A percentile compares a stretch with the other conserved stretches of the same genome.
These are phyloP conservation scores for Candida glucosophila DNA, from an alignment of 1,139 yeast genomes.

Conservation along the genomic window DNA sequence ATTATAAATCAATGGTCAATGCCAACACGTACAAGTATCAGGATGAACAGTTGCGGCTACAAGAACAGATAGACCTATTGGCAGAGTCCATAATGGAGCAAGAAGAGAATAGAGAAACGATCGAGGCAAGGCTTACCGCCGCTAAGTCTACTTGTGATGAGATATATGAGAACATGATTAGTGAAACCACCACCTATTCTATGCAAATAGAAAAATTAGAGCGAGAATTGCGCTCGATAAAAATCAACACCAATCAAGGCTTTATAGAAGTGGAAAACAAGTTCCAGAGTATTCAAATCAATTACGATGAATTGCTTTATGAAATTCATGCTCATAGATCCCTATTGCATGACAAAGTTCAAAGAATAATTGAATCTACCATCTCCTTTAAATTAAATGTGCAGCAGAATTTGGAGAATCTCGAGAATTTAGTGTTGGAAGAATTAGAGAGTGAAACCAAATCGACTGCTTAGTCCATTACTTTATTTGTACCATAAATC, in stretches of 20 bases:
- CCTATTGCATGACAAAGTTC: constrained; percentile 44
- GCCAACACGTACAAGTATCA: constrained; percentile 44
- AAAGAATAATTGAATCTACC: constrained; percentile 48
- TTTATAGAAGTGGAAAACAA: constrained; percentile 48
- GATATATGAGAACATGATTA: constrained; percentile 46
- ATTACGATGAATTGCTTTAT: constrained; percentile 43
- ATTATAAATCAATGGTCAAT: constrained; percentile 41
- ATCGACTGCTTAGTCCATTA: constrained; percentile 4
- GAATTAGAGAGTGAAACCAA: constrained; percentile 23
- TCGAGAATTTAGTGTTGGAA: constrained; percentile 37
- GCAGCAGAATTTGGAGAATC: constrained; percentile 49
- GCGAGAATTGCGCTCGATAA: constrained; percentile 49
- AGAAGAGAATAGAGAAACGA: constrained; percentile 48
- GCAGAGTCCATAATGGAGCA: constrained; percentile 49
- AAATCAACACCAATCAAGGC: constrained; percentile 46
- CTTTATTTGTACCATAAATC: constrained; percentile 4
- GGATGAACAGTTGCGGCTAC: constrained; percentile 51
- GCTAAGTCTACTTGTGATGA: constrained; percentile 51
- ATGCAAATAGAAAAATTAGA: constrained; percentile 62
- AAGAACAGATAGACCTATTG: constrained; percentile 50
- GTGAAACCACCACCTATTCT: constrained; percentile 45
- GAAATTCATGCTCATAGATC: constrained; percentile 41
- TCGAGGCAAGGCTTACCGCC: constrained; percentile 49
- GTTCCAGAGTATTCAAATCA: constrained; percentile 46
- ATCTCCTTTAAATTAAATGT: constrained; percentile 58